A percentile compares a stretch with the other conserved stretches of the same genome.
Conservation (phyloP, 306 rosid species). For the Vigna angularis region DNA sequence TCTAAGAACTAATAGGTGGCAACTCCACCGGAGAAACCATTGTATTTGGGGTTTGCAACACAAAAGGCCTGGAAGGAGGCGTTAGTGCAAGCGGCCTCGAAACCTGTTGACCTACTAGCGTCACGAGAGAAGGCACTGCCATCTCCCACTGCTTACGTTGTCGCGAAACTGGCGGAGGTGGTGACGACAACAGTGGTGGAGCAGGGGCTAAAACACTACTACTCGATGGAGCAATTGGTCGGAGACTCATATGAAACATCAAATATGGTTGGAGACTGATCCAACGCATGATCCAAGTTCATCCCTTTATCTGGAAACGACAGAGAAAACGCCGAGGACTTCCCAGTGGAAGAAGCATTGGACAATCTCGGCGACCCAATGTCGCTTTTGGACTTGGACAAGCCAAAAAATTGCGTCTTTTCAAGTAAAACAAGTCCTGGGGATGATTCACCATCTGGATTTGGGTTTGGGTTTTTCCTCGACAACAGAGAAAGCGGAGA, state of each 20-base stretch:
- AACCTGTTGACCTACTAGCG: slow-evolving; percentile 43
- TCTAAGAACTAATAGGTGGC: slow-evolving; percentile 52
- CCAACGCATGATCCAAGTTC: slow-evolving; percentile 44
- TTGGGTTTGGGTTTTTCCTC: slow-evolving; percentile 8
- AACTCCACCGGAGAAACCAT: slow-evolving; percentile 71
- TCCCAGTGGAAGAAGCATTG: slow-evolving; percentile 45
- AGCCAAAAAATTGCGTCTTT: slow-evolving; percentile 36
- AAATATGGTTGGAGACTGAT: slow-evolving; percentile 59
- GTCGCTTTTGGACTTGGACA: slow-evolving; percentile 14
- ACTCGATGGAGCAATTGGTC: slow-evolving; percentile 38
- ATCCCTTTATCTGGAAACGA: slow-evolving; percentile 50
- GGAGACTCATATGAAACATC: slow-evolving; percentile 51
- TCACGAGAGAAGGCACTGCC: slow-evolving; percentile 46
- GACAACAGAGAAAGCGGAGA: slow-evolving; percentile 54
- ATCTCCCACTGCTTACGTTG: slow-evolving; percentile 57
- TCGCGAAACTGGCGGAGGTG: slow-evolving; percentile 1
- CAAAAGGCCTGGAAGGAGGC: slow-evolving; percentile 65
- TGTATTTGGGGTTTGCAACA: slow-evolving; percentile 51
- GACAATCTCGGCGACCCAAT: slow-evolving; percentile 49
- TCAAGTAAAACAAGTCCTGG: not conserved
- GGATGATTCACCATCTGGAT: slow-evolving; percentile 28
- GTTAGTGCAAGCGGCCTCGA: slow-evolving; percentile 63
- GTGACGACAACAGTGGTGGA: slow-evolving; percentile 31
- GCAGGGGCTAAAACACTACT: slow-evolving; percentile 40
- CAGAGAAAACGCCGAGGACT: slow-evolving; percentile 54